Evolutionary conservation across 2,329 filamentous ascomycete species (phyloP).

Genomic region (Pseudocercospora musae): DNA sequence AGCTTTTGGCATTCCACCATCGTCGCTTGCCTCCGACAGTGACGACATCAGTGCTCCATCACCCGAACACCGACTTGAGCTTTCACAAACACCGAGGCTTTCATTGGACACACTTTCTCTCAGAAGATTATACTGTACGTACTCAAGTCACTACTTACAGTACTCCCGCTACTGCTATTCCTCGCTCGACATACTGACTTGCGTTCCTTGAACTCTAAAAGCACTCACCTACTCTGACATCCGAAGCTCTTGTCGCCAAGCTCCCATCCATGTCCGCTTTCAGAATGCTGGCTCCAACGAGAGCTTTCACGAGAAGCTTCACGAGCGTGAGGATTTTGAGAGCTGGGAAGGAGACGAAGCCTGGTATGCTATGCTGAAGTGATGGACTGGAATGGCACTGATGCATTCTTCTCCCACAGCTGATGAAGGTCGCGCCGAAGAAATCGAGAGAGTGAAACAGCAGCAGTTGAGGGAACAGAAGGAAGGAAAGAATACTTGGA

Average conservation of each 20-base stretch:
- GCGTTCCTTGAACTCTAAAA: not conserved
- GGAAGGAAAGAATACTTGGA: constrained; percentile 69
- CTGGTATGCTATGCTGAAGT: constrained; percentile 41
- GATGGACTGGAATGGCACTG: not conserved
- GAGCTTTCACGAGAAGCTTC: constrained; percentile 32
- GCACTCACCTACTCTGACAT: not conserved
- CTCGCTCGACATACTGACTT: not conserved
- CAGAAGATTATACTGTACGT: not conserved
- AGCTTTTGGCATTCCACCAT: not conserved
- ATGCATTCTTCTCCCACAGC: constrained; percentile 29
- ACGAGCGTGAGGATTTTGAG: constrained; percentile 36
- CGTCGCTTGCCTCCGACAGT: not conserved
- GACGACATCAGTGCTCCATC: not conserved
- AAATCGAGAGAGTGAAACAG: constrained; percentile 58
- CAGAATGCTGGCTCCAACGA: constrained; percentile 4
- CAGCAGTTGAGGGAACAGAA: constrained; percentile 52
- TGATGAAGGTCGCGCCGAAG: constrained; percentile 42
- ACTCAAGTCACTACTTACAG: not conserved
- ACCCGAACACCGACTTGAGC: not conserved
- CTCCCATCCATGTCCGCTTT: not conserved
- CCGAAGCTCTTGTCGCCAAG: not conserved
- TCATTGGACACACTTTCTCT: not conserved
- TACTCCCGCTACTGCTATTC: not conserved
- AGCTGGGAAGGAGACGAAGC: constrained; percentile 44
- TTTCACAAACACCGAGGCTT: not conserved